phyloP scores from a whole-genome alignment of 2,329 filamentous ascomycete species.

The Xylaria arbuscula region DNA sequence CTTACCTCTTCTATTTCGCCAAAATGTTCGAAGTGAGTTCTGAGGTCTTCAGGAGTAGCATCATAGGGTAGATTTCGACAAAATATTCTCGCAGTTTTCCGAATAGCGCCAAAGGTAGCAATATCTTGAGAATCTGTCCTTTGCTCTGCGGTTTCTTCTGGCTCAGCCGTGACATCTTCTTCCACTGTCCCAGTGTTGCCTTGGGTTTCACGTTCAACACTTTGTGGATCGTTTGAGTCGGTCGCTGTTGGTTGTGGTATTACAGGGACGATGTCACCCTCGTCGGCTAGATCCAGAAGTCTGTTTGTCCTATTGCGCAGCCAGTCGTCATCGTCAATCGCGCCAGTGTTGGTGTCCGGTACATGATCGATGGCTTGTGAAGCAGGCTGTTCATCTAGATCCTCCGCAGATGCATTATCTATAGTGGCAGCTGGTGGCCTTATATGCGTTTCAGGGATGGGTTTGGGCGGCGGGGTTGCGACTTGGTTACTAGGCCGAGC shows the following conservation, averaged over 20 bases:
- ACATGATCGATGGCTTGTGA: constrained; percentile 1
- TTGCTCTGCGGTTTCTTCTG: constrained; percentile 46
- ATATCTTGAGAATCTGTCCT: constrained; percentile 50
- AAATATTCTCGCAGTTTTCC: constrained; percentile 81
- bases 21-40: constrained; percentile 75
- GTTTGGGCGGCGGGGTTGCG: constrained; percentile 49
- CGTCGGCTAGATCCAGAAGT: constrained; percentile 84
- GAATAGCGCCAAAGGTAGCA: constrained; percentile 68
- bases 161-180: constrained; percentile 36
- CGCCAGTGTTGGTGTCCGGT: constrained; percentile 36
- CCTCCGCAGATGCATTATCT: constrained; percentile 9
- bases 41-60: constrained; percentile 80
- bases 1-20: constrained; percentile 90
- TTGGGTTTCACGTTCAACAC: constrained; percentile 33
- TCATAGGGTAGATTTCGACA: constrained; percentile 89
- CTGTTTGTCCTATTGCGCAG: constrained; percentile 88
- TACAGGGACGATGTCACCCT: constrained; percentile 64
- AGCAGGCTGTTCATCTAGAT: constrained; percentile 8
- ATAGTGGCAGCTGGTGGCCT: background rate
- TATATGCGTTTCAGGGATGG: background rate
- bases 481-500: constrained; percentile 63
- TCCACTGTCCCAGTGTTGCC: constrained; percentile 27
- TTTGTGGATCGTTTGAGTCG: constrained; percentile 13
- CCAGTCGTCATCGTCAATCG: constrained; percentile 90
- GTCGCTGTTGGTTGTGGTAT: constrained; percentile 36